phyloP scores from a whole-genome alignment of 2,329 filamentous ascomycete species.

The Amauroascus niger region DNA sequence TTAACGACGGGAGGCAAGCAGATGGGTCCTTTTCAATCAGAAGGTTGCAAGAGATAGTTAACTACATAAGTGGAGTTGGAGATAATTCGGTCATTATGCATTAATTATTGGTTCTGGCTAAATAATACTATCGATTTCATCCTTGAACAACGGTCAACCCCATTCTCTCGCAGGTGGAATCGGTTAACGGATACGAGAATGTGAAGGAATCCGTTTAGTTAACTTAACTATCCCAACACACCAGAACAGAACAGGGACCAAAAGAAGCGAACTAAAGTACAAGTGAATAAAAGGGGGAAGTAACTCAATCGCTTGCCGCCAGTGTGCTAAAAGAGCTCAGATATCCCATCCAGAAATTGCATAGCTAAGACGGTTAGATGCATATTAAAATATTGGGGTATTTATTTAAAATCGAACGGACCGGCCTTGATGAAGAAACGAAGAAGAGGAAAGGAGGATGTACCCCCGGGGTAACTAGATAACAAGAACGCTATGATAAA shows the following conservation, averaged over 20 bases:
- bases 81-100: neutral
- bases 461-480: neutral
- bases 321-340: conserved; percentile 1
- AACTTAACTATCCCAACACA: too few species aligned
- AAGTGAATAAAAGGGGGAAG: neutral
- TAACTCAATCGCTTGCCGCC: neutral
- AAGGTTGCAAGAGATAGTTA: too few species aligned
- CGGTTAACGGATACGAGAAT: too few species aligned
- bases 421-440: conserved; percentile 3
- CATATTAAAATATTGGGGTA: neutral
- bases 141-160: neutral
- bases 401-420: conserved; percentile 3
- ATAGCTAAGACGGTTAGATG: neutral
- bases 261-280: neutral
- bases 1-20: neutral
- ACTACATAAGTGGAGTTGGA: too few species aligned
- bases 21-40: too few species aligned
- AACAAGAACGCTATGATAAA: neutral
- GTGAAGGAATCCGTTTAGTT: too few species aligned
- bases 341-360: neutral
- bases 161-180: neutral
- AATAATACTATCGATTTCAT: neutral
- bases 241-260: neutral
- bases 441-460: neutral
- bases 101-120: neutral